Conservation (phyloP, 2,329 filamentous ascomycete species). For the Fusarium protoensiforme region DNA sequence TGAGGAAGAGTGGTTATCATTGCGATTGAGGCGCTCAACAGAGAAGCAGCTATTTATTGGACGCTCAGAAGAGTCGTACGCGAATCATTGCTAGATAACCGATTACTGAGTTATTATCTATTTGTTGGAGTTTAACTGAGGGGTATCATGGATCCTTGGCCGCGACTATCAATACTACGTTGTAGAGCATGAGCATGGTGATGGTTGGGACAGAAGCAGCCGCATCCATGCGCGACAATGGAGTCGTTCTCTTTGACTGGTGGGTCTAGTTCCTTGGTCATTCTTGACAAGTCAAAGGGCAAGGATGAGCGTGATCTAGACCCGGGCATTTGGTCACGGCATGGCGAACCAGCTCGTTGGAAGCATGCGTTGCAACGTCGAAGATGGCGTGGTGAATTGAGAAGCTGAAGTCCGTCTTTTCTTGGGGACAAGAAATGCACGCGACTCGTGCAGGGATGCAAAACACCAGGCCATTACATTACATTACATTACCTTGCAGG, state of each 20-base stretch:
- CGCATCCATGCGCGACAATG: slow-evolving; percentile 2
- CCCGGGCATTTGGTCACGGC: not conserved
- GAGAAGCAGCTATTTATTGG: not conserved
- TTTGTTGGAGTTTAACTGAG: not conserved
- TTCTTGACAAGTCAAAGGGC: not conserved
- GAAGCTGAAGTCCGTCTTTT: not conserved
- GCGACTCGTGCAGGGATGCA: not conserved
- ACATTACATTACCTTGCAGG: not conserved
- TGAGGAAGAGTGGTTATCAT: not conserved
- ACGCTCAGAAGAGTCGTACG: not conserved
- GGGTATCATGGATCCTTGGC: not conserved
- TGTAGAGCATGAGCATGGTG: not conserved
- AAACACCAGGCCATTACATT: not conserved
- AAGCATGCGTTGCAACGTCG: not conserved
- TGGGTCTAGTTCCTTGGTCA: not conserved
- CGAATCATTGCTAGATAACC: not conserved
- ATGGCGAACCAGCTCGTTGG: not conserved
- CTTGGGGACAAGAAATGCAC: not conserved
- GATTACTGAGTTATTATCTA: not conserved
- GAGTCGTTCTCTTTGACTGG: not conserved
- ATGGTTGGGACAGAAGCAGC: not conserved
- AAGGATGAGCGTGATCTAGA: not conserved
- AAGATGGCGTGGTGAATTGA: not conserved
- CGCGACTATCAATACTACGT: not conserved
- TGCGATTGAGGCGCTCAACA: not conserved